Evolutionary conservation across 2,329 filamentous ascomycete genomes (phyloP).

Genomic region (Alternaria sp.): DNA sequence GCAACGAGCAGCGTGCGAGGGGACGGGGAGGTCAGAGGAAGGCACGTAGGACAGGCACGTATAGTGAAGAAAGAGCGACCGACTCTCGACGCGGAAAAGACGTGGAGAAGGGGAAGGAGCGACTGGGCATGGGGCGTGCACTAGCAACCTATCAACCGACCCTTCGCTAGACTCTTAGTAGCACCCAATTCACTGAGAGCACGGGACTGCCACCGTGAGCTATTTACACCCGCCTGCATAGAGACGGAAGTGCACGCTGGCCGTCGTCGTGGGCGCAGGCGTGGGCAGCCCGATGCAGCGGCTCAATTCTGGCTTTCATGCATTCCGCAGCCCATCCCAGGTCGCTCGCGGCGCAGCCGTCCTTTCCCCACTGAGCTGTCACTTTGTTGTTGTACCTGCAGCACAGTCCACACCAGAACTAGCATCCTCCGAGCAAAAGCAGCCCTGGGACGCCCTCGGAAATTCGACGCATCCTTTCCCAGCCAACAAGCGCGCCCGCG

Average conservation of each 20-base stretch:
- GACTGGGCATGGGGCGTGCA: constrained; percentile 16
- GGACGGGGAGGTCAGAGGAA: constrained; percentile 27
- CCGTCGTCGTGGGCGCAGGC: neutral
- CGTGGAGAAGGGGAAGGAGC: constrained; percentile 30
- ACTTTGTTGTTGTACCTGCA: constrained; percentile 12
- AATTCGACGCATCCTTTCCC: constrained; percentile 9
- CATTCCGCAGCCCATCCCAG: neutral
- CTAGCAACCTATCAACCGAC: constrained; percentile 8
- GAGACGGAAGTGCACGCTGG: neutral
- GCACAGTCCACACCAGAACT: constrained; percentile 11
- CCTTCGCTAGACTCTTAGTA: constrained; percentile 1
- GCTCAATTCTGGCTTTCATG: neutral
- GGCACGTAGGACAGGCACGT: constrained; percentile 22
- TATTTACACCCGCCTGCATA: constrained; percentile 10
- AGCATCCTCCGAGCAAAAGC: constrained; percentile 11
- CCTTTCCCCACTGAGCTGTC: constrained; percentile 1
- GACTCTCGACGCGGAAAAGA: constrained; percentile 35
- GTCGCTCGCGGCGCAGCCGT: neutral
- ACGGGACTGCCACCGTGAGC: constrained; percentile 12
- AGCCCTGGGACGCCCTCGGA: constrained; percentile 6
- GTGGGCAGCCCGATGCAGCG: neutral
- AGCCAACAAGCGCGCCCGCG: constrained; percentile 9
- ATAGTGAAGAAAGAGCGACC: constrained; percentile 28
- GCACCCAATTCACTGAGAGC: constrained; percentile 10
- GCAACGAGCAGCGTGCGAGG: constrained; percentile 28